phyloP scores from a whole-genome alignment of 192 early-diverging fungal species.

The Cladochytrium replicatum region DNA sequence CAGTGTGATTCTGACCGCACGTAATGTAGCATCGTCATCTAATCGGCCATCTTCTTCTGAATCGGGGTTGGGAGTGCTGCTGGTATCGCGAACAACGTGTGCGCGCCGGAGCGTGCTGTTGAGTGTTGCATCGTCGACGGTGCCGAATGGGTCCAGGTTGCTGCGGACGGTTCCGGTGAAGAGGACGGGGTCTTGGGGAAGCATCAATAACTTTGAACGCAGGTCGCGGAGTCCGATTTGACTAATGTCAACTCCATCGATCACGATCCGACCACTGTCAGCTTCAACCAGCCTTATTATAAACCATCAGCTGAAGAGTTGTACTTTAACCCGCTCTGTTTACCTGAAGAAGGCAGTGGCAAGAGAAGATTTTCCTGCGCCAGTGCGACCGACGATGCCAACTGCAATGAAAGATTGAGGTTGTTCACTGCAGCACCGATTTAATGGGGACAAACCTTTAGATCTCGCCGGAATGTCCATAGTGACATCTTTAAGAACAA shows the following conservation, averaged over 20 bases:
- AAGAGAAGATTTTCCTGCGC: constrained; percentile 56
- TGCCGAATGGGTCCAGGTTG: constrained; percentile 57
- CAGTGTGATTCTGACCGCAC: no score
- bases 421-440: no score
- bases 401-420: no score
- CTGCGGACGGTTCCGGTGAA: constrained; percentile 39
- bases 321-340: no score
- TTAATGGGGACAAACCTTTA: no score
- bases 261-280: constrained; percentile 42
- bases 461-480: constrained; percentile 55
- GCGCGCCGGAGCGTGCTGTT: constrained; percentile 58
- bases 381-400: constrained; percentile 46
- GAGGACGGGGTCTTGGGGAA: constrained; percentile 32
- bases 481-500: constrained; percentile 58
- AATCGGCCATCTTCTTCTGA: constrained; percentile 9
- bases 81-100: no score
- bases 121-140: constrained; percentile 49
- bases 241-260: constrained; percentile 60
- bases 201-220: constrained; percentile 13
- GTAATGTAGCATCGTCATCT: constrained; percentile 10
- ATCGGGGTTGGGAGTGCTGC: constrained; percentile 3
- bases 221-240: constrained; percentile 46
- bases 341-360: constrained; percentile 60
- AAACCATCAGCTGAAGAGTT: no score
- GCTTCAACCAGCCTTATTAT: constrained; percentile 39